Base-by-base conservation (phyloP, 116 monocot genomes). In the Dioscorea cayenensis region DNA sequence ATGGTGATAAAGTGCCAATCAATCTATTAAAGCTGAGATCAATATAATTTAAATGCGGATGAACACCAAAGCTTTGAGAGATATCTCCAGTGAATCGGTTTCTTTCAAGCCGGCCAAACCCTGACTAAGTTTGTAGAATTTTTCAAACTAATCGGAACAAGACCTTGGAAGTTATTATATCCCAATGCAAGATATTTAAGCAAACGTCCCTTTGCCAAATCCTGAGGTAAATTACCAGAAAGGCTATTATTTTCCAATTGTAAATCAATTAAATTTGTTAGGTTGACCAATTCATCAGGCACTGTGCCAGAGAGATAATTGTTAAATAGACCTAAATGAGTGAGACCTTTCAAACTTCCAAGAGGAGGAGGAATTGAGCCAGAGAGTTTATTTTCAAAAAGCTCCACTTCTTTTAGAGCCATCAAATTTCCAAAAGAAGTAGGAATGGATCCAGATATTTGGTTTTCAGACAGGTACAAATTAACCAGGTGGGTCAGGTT, bases 21-120 rank as follows among this genome's bases (percentile, higher is more conserved):
- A 79, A 27, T 17, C n/a, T 12, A 28, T 86, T 82, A 65, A 5
- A 38, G 22, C 73, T 79, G 48, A 82, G 29, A 28, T 82, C 82
- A 4, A 82, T 49, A 43, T 69, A 74, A 2, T 37, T n/a, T 21
- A 74, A 70, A 66, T 23, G 19, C 7, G 69, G 75, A 35, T 80
- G 68, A 4, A 72, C 51, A 1, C 86, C 80, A 72, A 87, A 83
- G 60, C n/a, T 66, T 28, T 74, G 49, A 8, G 63, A 80, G 37
- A 83, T 16, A 27, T 77, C 49, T 52, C 86, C 80, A 1, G 25
- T 38, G 28, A 80, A 62, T 5, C 65, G 67, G 49, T 80, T 83
- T 20, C 19, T 13, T 9, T 72, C 73, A 17, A 78, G 72, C 12
- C 60, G 60, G 72, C 12, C 60, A 49, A 66, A 75, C 61, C 51